phyloP scores from a whole-genome alignment of 106 monocot genomes.

The Chionographis japonica region DNA sequence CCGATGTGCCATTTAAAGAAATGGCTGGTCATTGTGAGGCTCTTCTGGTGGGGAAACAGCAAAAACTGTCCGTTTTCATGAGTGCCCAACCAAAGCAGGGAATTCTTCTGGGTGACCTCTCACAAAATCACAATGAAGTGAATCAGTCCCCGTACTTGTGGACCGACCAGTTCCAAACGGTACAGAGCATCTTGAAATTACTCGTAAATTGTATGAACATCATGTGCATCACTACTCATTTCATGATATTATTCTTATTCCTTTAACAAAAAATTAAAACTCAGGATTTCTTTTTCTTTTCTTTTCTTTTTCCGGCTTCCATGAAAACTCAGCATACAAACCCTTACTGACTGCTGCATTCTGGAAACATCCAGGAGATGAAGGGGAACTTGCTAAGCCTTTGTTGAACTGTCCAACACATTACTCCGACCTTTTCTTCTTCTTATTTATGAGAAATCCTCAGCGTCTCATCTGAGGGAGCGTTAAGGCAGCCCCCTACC shows the following conservation, averaged over 20 bases:
- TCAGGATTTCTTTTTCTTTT: no score
- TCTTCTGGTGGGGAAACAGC: constrained; percentile 66
- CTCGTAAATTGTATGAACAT: not conserved
- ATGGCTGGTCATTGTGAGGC: constrained; percentile 86
- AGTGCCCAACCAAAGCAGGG: constrained; percentile 40
- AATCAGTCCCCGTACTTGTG: not conserved
- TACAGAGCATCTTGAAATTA: constrained; percentile 3
- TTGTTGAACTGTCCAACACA: no score
- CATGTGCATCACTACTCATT: not conserved
- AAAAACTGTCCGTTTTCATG: constrained; percentile 67
- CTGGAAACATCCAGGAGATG: no score
- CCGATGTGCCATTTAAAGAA: constrained; percentile 78
- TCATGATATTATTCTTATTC: not conserved
- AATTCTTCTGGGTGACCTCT: constrained; percentile 2
- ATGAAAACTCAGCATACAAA: no score
- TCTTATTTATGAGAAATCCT: not conserved
- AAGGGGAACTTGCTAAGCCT: no score
- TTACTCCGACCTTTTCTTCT: no score
- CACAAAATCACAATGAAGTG: constrained; percentile 3
- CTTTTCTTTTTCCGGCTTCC: no score
- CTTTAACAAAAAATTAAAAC: not conserved
- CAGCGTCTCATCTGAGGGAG: not conserved
- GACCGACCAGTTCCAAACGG: constrained; percentile 23
- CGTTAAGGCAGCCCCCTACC: not conserved
- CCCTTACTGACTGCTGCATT: no score